Evolutionary conservation across 2,329 filamentous ascomycete genomes (phyloP), one percentile per base, ranked within the genome.

Genomic region (Colletotrichum abscissum): DNA sequence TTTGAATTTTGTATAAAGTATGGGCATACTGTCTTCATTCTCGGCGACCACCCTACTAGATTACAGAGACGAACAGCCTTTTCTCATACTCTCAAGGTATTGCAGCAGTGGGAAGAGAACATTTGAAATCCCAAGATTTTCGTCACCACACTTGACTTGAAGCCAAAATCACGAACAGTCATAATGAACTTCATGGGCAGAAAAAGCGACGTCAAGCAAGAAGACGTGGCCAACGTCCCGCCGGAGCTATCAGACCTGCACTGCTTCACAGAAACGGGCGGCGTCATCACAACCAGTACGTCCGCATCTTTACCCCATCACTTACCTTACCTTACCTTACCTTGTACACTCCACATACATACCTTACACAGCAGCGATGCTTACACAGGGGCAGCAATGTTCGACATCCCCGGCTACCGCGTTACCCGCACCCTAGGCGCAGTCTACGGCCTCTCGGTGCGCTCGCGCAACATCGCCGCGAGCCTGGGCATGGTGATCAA

Each of bases 201-300:
- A 22, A 63, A 62, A 14, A 69, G 69, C 56, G 64, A 73, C 28
- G 63, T 4, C 12, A 62, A 76, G 54, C 72, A 76, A 11, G 78
- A 77, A 5, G 79, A 81, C 49, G 76, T 79, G 4, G 84, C 83
- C 42, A 71, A 82, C 57, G 75, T 86, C 49, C 84, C 85, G 8
- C 79, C 82, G 1, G 78, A 82, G 55, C 73, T 87, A 8, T 85
- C 84, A 0, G 87, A 89, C 75, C 80, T 88, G 8, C 86, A 89
- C 79, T 91, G 88, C 82, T 91, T 90, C 80, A 88, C 88, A 52
- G 90, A 92, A 77, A 92, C 90, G 8, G 86, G 88, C 60, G 90
- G 90, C 49, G 85, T 92, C 67, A 88, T 92, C 75, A 91, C 89
- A 0, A 88, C 88, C 0, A 92, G 83, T 82, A 73, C 52, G 79